Conservation (phyloP, 192 early-diverging fungal species). For the Spinellus fusiger region DNA sequence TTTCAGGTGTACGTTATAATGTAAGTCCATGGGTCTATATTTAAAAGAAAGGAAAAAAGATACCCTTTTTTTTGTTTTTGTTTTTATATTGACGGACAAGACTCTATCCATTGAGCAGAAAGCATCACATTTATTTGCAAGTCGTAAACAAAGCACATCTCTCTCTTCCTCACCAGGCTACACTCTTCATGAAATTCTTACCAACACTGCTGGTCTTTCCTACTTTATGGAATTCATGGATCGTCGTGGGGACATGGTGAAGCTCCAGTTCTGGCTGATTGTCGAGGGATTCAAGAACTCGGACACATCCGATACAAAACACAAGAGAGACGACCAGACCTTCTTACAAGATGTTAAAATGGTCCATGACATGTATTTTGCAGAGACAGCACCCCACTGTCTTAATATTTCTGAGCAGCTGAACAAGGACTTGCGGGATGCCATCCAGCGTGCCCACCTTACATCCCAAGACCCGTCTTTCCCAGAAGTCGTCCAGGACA, state of each 20-base stretch:
- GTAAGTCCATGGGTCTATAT: constrained; percentile 16
- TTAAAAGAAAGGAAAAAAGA: not conserved
- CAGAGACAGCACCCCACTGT: constrained; percentile 33
- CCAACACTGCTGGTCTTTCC: constrained; percentile 57
- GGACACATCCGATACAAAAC: constrained; percentile 4
- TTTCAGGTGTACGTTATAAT: constrained; percentile 43
- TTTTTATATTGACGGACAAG: too few relatives aligned
- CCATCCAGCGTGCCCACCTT: constrained; percentile 14
- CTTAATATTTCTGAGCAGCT: constrained; percentile 32
- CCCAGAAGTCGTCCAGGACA: constrained; percentile 6
- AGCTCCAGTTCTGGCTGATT: constrained; percentile 72
- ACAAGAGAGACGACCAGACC: constrained; percentile 24
- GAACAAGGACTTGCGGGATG: constrained; percentile 23
- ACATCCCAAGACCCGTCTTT: constrained; percentile 6
- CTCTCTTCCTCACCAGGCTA: not conserved
- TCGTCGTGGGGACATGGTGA: constrained; percentile 50
- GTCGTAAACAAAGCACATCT: constrained; percentile 6
- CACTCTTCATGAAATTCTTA: constrained; percentile 48
- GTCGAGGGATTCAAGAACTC: constrained; percentile 53
- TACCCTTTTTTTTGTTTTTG: not conserved
- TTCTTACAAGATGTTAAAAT: constrained; percentile 44
- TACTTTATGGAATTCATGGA: constrained; percentile 84
- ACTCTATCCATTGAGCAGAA: not conserved
- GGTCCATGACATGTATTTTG: constrained; percentile 48
- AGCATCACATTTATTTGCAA: not conserved